Conservation (phyloP, 768 basidiomycete species). For the Xanthoconium stramineum region DNA sequence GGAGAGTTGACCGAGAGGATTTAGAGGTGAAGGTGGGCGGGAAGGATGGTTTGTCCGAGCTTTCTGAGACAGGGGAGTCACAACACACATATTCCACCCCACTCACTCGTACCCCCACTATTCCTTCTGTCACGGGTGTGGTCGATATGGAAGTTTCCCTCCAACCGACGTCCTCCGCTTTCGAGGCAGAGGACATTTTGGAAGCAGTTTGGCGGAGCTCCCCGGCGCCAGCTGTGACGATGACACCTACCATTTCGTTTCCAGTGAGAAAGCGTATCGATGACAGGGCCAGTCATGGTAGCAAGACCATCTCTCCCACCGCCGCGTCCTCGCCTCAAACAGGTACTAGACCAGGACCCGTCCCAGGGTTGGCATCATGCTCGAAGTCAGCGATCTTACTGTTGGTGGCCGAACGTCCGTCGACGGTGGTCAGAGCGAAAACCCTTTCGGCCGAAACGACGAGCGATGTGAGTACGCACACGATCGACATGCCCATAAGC, state of each 20-base stretch:
- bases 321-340: background rate
- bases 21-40: background rate
- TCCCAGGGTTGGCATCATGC: background rate
- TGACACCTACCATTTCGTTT: slow-evolving; percentile 18
- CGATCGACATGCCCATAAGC: background rate
- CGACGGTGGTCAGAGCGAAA: background rate
- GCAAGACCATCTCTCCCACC: slow-evolving; percentile 4
- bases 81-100: background rate
- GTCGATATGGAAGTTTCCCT: background rate
- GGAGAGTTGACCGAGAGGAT: slow-evolving; percentile 9
- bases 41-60: background rate
- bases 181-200: background rate
- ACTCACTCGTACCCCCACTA: background rate
- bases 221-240: background rate
- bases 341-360: background rate
- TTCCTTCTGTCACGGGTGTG: background rate
- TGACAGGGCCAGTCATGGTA: background rate
- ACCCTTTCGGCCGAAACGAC: background rate
- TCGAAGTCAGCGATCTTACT: slow-evolving; percentile 4
- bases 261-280: slow-evolving; percentile 17
- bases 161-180: background rate
- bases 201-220: background rate
- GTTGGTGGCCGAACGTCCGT: background rate
- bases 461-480: background rate
- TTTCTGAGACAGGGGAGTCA: background rate